Base-by-base conservation (phyloP, 2,329 filamentous ascomycete genomes). In the Exophiala sp. region DNA sequence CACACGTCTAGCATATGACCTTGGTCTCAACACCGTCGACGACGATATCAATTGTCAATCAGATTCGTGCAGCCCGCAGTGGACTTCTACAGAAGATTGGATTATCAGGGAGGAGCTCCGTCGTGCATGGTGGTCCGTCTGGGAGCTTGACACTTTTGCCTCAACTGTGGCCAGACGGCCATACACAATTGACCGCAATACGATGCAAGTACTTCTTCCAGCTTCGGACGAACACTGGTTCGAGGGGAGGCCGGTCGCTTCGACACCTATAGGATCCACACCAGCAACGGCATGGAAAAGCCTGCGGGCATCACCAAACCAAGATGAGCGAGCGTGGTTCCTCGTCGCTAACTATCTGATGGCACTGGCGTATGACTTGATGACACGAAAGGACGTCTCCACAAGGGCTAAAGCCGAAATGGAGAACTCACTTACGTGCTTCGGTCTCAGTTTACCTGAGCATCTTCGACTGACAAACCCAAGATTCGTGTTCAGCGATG, bases 1-100 rank as follows among this genome's bases (percentile, higher is more conserved):
- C 5, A 87, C 95, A 51, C 86, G 92, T 32, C 72, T 96, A 47
- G 91, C 89, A 5, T 87, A 96, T 18, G 92, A 96, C 68, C 78
- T 96, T 2, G 92, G 92, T 6, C 75, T 96, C 24, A 91, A 96
- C 69, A n/a, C 20, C 20, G 14, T 21, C 20, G 18, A 46, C 14
- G 21, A 43, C 7, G 33, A 21, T 24, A 9, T 16, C 5, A 6
- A 16, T 9, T 32, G 32, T 20, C 40, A 51, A 3, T 21, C 18
- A 8, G 20, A 3, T 21, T 21, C 18, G 7, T 16, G 20, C 8
- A 8, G 20, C 8, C 40, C 40, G 10, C 40, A 42, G 18, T 42
- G 40, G 40, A 9, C 40, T 3, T 42, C 40, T 38, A n/a, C 18
- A 5, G 46, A 57, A 14, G 42, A 35, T 7, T 58, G 55, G 55